These are phyloP conservation scores for Parastagonospora avenae DNA, from an alignment of 2,329 filamentous ascomycete genomes.

Conservation along the genomic window DNA sequence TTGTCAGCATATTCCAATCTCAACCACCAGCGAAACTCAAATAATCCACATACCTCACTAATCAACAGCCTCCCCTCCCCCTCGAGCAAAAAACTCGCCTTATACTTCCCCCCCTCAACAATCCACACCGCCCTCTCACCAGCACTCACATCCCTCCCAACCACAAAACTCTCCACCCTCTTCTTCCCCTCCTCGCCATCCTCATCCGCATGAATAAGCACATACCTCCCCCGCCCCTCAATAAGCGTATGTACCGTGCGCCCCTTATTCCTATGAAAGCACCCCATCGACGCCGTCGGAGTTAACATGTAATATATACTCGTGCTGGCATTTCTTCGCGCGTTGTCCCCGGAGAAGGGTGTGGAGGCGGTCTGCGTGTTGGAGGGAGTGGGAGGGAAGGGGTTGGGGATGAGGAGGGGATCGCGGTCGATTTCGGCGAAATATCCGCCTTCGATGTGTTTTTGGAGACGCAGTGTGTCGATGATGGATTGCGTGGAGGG, in stretches of 20 bases:
- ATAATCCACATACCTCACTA: slow-evolving; percentile 55
- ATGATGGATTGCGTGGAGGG: slow-evolving; percentile 19
- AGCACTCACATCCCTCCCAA: slow-evolving; percentile 61
- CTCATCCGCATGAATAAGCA: slow-evolving; percentile 65
- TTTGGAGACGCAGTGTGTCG: slow-evolving; percentile 46
- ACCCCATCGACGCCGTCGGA: slow-evolving; percentile 59
- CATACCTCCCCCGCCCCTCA: slow-evolving; percentile 66
- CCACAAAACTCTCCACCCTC: slow-evolving; percentile 67
- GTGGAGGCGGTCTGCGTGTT: slow-evolving; percentile 31
- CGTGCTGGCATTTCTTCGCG: slow-evolving; percentile 61
- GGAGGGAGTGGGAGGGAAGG: slow-evolving; percentile 47
- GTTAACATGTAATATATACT: slow-evolving; percentile 70
- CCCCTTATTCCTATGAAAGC: slow-evolving; percentile 67
- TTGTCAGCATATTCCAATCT: neutral
- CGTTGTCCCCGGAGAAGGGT: slow-evolving; percentile 47
- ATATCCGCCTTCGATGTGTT: slow-evolving; percentile 59
- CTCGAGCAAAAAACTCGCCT: slow-evolving; percentile 64
- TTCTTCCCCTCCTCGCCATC: slow-evolving; percentile 54
- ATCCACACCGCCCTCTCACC: slow-evolving; percentile 72
- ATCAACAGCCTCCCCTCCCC: slow-evolving; percentile 63
- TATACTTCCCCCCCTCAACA: slow-evolving; percentile 71
- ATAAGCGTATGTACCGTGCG: slow-evolving; percentile 70
- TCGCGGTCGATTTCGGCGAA: slow-evolving; percentile 57
- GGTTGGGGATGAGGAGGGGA: slow-evolving; percentile 56
- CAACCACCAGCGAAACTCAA: neutral